Evolutionary conservation across 441 rosid species (phyloP).

Genomic region (Populus hybrid): DNA sequence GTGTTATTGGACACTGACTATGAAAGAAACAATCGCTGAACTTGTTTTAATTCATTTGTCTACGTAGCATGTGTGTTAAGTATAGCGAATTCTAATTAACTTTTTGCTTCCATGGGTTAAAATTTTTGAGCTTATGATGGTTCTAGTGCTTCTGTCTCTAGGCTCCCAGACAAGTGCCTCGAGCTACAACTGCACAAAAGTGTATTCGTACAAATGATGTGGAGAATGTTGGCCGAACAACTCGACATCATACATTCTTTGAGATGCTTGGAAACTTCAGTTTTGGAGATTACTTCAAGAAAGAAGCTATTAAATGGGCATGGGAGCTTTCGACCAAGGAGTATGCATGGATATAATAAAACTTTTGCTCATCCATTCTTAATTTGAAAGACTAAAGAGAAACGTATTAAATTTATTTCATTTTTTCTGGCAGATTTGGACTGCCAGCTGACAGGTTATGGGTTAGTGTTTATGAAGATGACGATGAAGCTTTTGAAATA

Average conservation of each 20-base stretch:
- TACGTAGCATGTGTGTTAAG: background rate
- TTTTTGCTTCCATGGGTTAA: background rate
- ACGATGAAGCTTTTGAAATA: conserved; percentile 80
- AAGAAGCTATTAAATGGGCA: conserved; percentile 88
- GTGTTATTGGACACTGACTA: background rate
- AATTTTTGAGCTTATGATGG: conserved; percentile 5
- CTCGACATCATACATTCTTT: conserved; percentile 90
- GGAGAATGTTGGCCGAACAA: conserved; percentile 88
- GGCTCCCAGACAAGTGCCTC: conserved; percentile 79
- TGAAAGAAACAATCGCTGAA: background rate
- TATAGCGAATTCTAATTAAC: background rate
- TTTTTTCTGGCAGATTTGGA: conserved; percentile 46
- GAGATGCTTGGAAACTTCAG: conserved; percentile 99
- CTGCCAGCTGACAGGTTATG: conserved; percentile 69
- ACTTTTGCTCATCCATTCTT: conserved; percentile 8
- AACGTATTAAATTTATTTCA: conserved; percentile 3
- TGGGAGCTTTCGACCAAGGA: conserved; percentile 91
- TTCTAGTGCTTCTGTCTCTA: conserved; percentile 21
- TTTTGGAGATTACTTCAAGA: conserved; percentile 94
- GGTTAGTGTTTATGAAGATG: conserved; percentile 82
- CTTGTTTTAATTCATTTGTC: background rate
- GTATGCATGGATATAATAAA: conserved; percentile 38
- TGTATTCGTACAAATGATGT: conserved; percentile 92
- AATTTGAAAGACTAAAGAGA: conserved; percentile 10
- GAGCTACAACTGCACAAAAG: conserved; percentile 84